Evolutionary conservation across 441 rosid genomes (phyloP).

Genomic region (Pelargonium hybrid): DNA sequence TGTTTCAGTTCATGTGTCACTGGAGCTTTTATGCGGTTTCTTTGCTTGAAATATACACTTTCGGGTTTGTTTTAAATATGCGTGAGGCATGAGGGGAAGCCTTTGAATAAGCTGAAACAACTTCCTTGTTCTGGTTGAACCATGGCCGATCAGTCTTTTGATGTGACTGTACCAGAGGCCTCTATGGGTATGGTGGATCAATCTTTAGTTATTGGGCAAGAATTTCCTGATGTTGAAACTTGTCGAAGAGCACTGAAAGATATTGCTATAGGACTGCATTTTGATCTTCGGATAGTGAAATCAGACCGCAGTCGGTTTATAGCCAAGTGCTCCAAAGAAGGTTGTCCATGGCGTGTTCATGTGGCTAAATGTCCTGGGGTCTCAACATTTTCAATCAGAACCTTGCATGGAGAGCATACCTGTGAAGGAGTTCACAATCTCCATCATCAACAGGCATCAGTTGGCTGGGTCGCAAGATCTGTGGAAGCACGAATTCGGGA

Average conservation of each 20-base stretch:
- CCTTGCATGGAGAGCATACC: slow-evolving; percentile 63
- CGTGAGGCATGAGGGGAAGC: slow-evolving; percentile 20
- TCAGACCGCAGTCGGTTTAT: slow-evolving; percentile 92
- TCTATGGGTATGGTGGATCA: slow-evolving; percentile 39
- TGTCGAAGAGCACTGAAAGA: slow-evolving; percentile 89
- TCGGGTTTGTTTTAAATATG: slow-evolving; percentile 11
- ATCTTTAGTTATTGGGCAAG: slow-evolving; percentile 63
- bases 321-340: slow-evolving; percentile 87
- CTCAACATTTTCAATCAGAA: slow-evolving; percentile 85
- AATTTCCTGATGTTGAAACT: slow-evolving; percentile 87
- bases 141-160: slow-evolving; percentile 55
- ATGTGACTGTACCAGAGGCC: slow-evolving; percentile 33
- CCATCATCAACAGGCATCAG: slow-evolving; percentile 57
- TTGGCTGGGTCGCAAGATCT: slow-evolving; percentile 90
- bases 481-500: slow-evolving; percentile 82
- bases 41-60: slow-evolving; percentile 6
- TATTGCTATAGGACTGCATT: slow-evolving; percentile 87
- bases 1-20: neutral
- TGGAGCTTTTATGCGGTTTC: slow-evolving; percentile 16
- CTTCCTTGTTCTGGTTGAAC: slow-evolving; percentile 16
- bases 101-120: slow-evolving; percentile 13
- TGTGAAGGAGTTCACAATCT: slow-evolving; percentile 93
- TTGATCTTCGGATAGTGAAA: slow-evolving; percentile 86
- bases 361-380: slow-evolving; percentile 35
- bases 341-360: slow-evolving; percentile 91